Evolutionary conservation across 2,329 filamentous ascomycete genomes (phyloP).

Genomic region (Aschersonia sp.): DNA sequence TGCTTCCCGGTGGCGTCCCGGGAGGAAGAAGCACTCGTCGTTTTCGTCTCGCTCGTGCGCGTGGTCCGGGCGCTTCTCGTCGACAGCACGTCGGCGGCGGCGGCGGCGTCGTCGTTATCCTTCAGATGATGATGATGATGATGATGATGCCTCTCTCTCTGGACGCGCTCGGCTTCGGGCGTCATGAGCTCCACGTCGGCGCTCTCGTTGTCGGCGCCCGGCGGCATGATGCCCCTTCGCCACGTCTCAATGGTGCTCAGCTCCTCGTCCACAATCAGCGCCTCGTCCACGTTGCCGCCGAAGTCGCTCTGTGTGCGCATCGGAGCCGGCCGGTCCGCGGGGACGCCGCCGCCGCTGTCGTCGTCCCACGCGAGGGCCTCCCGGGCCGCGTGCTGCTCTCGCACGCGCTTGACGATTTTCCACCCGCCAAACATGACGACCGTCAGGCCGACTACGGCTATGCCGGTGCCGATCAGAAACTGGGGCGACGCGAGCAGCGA

Average conservation of each 20-base stretch:
- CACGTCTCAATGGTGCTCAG: conserved; percentile 44
- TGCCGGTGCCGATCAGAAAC: conserved; percentile 82
- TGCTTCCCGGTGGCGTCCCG: conserved; percentile 8
- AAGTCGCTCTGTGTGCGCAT: conserved; percentile 14
- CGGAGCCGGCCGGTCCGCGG: conserved; percentile 12
- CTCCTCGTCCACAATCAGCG: conserved; percentile 41
- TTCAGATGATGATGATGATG: too few relatives aligned
- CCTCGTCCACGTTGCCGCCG: conserved; percentile 31
- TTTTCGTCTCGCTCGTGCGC: conserved; percentile 13
- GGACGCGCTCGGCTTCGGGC: conserved; percentile 35
- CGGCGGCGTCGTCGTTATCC: conserved; percentile 8
- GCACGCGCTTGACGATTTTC: conserved; percentile 88
- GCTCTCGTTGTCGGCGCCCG: conserved; percentile 26
- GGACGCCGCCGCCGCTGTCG: too few relatives aligned
- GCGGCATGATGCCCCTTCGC: conserved; percentile 39
- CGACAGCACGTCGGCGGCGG: conserved; percentile 24
- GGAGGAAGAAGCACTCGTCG: conserved; percentile 3
- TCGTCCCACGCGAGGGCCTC: conserved; percentile 16
- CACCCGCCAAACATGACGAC: conserved; percentile 91
- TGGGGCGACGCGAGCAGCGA: conserved; percentile 78
- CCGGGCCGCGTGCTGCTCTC: conserved; percentile 21
- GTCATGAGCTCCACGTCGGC: conserved; percentile 44
- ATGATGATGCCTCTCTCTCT: conserved; percentile 14
- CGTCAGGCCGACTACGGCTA: conserved; percentile 72
- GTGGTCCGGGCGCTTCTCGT: conserved; percentile 18